These are phyloP conservation scores for Irpex sp. DNA, from an alignment of 1,284 basidiomycete species.

Conservation along the genomic window DNA sequence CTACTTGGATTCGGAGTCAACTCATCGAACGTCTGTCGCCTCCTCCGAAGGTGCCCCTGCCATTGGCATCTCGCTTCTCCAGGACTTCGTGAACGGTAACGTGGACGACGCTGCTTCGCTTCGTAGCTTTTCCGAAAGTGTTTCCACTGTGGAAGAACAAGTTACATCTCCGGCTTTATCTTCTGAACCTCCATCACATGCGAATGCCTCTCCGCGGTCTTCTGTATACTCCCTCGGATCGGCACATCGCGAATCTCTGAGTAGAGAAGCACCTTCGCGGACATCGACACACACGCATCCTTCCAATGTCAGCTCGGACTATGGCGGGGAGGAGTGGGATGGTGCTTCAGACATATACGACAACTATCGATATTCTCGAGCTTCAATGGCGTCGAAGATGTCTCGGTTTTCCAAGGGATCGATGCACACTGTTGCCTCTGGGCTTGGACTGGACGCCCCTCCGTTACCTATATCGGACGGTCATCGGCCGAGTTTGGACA, in stretches of 20 bases:
- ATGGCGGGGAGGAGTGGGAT: constrained; percentile 54
- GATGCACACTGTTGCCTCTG: constrained; percentile 21
- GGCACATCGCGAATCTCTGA: background rate
- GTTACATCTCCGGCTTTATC: background rate
- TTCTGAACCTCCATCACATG: background rate
- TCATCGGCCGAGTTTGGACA: constrained; percentile 21
- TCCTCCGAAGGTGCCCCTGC: constrained; percentile 51
- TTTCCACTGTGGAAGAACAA: background rate
- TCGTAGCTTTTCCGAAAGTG: constrained; percentile 1
- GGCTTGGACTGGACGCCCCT: constrained; percentile 18
- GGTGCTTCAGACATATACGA: constrained; percentile 69
- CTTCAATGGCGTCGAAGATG: constrained; percentile 45
- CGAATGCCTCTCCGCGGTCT: constrained; percentile 6
- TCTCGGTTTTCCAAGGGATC: constrained; percentile 31
- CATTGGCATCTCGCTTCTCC: constrained; percentile 65
- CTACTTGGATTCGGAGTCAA: constrained; percentile 23
- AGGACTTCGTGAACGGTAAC: constrained; percentile 37
- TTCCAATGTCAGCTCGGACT: constrained; percentile 22
- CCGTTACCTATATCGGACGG: constrained; percentile 33
- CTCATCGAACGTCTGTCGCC: constrained; percentile 27
- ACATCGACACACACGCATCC: constrained; percentile 14
- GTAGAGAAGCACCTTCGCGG: constrained; percentile 4
- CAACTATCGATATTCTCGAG: constrained; percentile 67
- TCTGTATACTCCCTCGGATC: constrained; percentile 6
- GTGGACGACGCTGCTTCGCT: constrained; percentile 27